These are phyloP conservation scores for Pinus albicaulis DNA, from an alignment of 75 land plant genomes.

Conservation along the genomic window DNA sequence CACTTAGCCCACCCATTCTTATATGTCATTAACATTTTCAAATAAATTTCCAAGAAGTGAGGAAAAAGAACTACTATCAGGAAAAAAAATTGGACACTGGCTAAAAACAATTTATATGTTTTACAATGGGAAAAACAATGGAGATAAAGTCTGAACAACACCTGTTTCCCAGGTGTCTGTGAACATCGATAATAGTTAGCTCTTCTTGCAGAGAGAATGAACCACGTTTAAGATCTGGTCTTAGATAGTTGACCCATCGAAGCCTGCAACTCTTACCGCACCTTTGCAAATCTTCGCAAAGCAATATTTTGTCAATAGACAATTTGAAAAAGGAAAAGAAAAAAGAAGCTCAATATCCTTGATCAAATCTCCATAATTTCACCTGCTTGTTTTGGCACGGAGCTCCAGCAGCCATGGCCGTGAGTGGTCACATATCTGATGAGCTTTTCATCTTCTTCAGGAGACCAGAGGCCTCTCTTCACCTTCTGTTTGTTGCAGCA, in stretches of 20 bases:
- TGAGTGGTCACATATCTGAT: conserved; percentile 39
- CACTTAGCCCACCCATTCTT: too few species aligned
- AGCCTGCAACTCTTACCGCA: conserved; percentile 29
- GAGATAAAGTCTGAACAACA: background rate
- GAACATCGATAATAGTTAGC: conserved; percentile 31
- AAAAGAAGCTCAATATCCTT: too few species aligned
- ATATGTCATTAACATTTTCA: too few species aligned
- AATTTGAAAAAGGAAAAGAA: background rate
- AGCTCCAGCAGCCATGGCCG: conserved; percentile 77
- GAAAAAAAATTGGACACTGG: too few species aligned
- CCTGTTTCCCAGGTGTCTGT: conserved; percentile 35
- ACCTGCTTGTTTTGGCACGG: conserved; percentile 56
- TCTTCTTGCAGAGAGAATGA: conserved; percentile 32
- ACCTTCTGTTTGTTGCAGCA: conserved; percentile 52
- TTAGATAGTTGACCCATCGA: conserved; percentile 39
- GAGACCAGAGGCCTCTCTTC: conserved; percentile 63
- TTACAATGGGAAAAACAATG: too few species aligned
- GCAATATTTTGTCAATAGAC: background rate
- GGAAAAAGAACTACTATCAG: too few species aligned
- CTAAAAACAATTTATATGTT: too few species aligned
- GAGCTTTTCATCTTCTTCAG: conserved; percentile 59
- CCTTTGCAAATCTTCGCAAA: conserved; percentile 12
- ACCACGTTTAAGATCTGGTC: conserved; percentile 45
- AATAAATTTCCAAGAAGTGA: too few species aligned
- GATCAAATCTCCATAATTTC: too few species aligned